phyloP scores from a whole-genome alignment of 768 basidiomycete species.

The Lactifluus hygrophoroides region DNA sequence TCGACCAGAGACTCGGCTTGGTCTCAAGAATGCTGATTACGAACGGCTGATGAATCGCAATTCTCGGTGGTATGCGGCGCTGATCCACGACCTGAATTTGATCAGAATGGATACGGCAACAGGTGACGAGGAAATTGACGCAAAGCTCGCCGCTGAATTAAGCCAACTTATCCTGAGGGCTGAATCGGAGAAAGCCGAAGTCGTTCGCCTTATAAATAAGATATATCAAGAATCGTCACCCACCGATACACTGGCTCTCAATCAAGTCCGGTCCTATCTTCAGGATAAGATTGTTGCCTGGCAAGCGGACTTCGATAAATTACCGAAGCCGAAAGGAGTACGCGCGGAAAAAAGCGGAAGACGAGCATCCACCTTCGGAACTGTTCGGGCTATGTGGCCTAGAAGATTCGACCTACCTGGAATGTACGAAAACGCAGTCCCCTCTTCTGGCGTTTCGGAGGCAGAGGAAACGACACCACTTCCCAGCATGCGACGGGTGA shows the following conservation, averaged over 20 bases:
- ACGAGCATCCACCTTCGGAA: constrained; percentile 51
- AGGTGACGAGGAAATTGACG: constrained; percentile 66
- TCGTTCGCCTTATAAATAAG: constrained; percentile 61
- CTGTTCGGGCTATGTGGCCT: constrained; percentile 68
- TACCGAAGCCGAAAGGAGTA: constrained; percentile 60
- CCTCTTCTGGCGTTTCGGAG: constrained; percentile 65
- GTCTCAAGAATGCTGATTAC: constrained; percentile 90
- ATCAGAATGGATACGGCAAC: constrained; percentile 74
- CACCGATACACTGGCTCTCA: constrained; percentile 81
- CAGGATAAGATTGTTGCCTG: constrained; percentile 96
- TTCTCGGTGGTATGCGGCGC: constrained; percentile 60
- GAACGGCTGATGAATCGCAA: constrained; percentile 66
- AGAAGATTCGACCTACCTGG: constrained; percentile 47
- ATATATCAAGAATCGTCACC: constrained; percentile 76
- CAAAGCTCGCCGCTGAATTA: constrained; percentile 51
- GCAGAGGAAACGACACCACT: constrained; percentile 50
- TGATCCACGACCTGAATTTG: constrained; percentile 67
- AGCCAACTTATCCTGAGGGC: constrained; percentile 62
- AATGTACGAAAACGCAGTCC: constrained; percentile 43
- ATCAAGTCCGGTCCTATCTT: constrained; percentile 73
- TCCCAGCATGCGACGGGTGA: constrained; percentile 37
- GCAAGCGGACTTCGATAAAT: constrained; percentile 85
- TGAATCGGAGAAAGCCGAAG: constrained; percentile 65
- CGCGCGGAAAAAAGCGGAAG: constrained; percentile 42
- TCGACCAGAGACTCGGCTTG: constrained; percentile 77